phyloP scores from a whole-genome alignment of 345 rosid genomes.

The Eucalyptus urophylla region DNA sequence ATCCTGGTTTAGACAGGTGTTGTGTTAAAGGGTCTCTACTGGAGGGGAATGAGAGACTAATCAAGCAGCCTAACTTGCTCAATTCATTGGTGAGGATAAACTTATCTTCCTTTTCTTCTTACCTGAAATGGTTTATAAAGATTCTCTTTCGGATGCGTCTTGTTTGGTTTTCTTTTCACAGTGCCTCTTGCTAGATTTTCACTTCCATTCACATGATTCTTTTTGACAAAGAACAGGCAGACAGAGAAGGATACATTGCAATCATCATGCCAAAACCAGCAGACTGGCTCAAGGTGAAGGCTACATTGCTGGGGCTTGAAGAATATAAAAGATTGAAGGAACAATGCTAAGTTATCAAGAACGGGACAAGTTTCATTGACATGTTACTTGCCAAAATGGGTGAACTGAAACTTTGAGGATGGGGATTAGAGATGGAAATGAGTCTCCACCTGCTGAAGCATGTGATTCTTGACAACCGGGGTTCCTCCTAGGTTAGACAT shows the following conservation, averaged over 20 bases:
- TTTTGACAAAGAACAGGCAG: conserved; percentile 38
- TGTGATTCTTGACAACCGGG: too few relatives aligned
- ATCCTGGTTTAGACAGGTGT: conserved; percentile 37
- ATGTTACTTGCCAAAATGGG: too few relatives aligned
- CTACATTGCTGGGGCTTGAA: too few relatives aligned
- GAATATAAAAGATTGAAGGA: too few relatives aligned
- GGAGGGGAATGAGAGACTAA: conserved; percentile 83
- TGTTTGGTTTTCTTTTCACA: background rate
- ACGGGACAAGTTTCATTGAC: too few relatives aligned
- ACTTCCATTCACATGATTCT: background rate
- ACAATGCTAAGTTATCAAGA: too few relatives aligned
- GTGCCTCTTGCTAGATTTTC: background rate
- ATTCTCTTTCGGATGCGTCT: background rate
- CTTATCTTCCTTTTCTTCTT: background rate
- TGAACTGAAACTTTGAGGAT: too few relatives aligned
- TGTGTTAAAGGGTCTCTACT: conserved; percentile 85
- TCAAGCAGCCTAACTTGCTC: conserved; percentile 63
- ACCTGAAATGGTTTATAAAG: background rate
- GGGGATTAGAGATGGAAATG: too few relatives aligned
- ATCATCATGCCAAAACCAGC: conserved; percentile 61
- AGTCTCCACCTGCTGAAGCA: too few relatives aligned
- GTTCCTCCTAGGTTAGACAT: too few relatives aligned
- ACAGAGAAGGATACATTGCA: conserved; percentile 85
- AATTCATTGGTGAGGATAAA: conserved; percentile 41
- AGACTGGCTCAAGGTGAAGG: too few relatives aligned